Base-by-base conservation (phyloP, 108 stramenopile species). In the Cyclotella sp. region DNA sequence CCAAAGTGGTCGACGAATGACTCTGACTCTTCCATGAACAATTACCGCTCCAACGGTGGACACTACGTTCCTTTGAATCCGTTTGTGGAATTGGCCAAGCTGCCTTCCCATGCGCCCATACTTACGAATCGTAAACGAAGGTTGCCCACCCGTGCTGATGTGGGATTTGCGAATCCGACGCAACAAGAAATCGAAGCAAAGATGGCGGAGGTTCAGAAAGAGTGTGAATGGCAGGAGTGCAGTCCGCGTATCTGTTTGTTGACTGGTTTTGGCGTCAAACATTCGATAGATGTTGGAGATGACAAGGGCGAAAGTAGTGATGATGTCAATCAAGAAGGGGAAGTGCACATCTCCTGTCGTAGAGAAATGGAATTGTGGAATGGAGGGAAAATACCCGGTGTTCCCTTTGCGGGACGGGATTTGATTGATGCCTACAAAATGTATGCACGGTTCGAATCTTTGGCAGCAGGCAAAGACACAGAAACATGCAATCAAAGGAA, bases 161-260 rank as follows among this genome's bases (percentile, higher is more conserved):
- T 95, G 14, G 94, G 94, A 28, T 95, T 95, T 79, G 82, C 89
- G 21, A 83, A 86, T 45, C 86, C 94, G 0, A 66, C 87, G 1
- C 55, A 68, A 22, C 88, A 89, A 46, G 92, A 95, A 71, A 83
- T 95, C 18, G 34, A 44, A 14, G 22, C 27, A 16, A 95, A 95
- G 59, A 89, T 91, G 79, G 61, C 51, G 21, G 94, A 95, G 71
- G 91, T 93, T 18, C 70, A 63, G 24, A 77, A 68, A 18, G 94
- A 95, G 73, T 89, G 89, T 19, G 88, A 90, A 70, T 89, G 89
- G 90, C 92, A 95, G 82, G 91, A 93, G 79, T 82, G 88, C 8
- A 91, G 89, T 75, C 92, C 92, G 19, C 79, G 94, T 19, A 84
- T 92, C 63, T 87, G 90, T 18, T 78, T 93, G 26, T 70, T 92